Evolutionary conservation across 208 protist species (phyloP), one percentile per base, ranked within the genome.

Genomic region (Wallacemonas sp.): DNA sequence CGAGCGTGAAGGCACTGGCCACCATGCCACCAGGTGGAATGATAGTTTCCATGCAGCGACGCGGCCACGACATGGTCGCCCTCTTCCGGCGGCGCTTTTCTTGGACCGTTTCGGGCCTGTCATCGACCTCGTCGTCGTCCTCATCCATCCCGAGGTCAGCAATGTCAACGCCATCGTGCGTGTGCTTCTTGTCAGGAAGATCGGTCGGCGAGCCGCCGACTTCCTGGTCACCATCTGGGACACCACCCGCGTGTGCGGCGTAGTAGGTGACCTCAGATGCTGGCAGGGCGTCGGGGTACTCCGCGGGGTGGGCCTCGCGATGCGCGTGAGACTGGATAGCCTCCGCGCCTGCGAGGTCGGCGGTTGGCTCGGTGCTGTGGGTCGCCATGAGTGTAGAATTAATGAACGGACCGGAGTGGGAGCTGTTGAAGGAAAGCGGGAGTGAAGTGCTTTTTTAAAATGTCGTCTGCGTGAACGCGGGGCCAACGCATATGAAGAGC

Each of bases 1-100:
- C 67, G 19, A 91, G 66, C 19, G 78, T 93, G 63, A 91, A 85
- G 48, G 72, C 75, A 60, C 70, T 79, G 13, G 82, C 67, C 1
- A 83, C 21, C 33, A 90, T 19, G 22, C 83, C 81, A 19, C 87
- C 85, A 0, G 68, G 73, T 0, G 84, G 84, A 21, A 89, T 64
- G 26, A 85, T 57, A 33, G 63, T 60, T 27, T 66, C 59, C 19
- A 82, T n/a, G 46, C 36, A 71, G 5, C 45, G 45, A 22, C 45
- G 45, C 10, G 45, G 45, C 45, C 24, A 6, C 24, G 45, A 53
- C 45, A 53, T 53, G 45, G 45, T 13, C 6, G 45, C 45, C 45
- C 32, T 53, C 45, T 53, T 53, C 13, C 45, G 45, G 10, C 5
- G 13, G 24, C 45, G 45, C 22, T 30, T 24, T 26, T 53, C 24